Evolutionary conservation across 2,329 filamentous ascomycete genomes (phyloP).

Genomic region (Thelonectria olida): DNA sequence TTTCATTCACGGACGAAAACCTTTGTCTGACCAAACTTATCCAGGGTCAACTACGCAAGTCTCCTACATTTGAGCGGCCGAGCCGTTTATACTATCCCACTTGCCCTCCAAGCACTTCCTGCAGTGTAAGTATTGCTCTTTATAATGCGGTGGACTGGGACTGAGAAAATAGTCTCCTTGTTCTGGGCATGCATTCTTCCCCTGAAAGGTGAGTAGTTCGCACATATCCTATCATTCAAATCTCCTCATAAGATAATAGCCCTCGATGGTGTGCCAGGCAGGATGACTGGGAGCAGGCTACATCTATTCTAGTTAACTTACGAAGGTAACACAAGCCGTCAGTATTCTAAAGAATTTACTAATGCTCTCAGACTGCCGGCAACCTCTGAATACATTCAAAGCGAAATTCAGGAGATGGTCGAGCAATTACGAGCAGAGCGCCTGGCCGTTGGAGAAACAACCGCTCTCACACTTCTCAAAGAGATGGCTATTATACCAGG

Average conservation of each 20-base stretch:
- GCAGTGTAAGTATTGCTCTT: slow-evolving; percentile 63
- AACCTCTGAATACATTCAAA: slow-evolving; percentile 63
- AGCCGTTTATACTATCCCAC: slow-evolving; percentile 67
- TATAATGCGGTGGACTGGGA: no score
- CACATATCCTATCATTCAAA: background rate
- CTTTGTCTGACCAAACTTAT: no score
- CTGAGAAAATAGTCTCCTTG: slow-evolving; percentile 61
- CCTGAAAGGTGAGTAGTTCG: slow-evolving; percentile 51
- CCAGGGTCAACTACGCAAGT: slow-evolving; percentile 65
- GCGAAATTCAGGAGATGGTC: slow-evolving; percentile 69
- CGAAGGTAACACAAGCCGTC: slow-evolving; percentile 40
- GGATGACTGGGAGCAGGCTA: slow-evolving; percentile 73
- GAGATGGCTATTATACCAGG: no score
- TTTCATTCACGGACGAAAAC: no score
- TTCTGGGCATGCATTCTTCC: slow-evolving; percentile 70
- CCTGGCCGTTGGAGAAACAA: slow-evolving; percentile 62
- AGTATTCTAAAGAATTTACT: no score
- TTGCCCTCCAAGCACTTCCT: slow-evolving; percentile 72
- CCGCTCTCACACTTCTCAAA: slow-evolving; percentile 66
- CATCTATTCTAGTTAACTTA: slow-evolving; percentile 62
- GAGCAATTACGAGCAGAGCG: slow-evolving; percentile 70
- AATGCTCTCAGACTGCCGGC: slow-evolving; percentile 58
- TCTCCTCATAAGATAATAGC: slow-evolving; percentile 51
- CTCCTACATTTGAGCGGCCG: slow-evolving; percentile 56
- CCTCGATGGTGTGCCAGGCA: slow-evolving; percentile 74